Base-by-base conservation (phyloP, 2,329 filamentous ascomycete species). In the Verticillium isaacii region DNA sequence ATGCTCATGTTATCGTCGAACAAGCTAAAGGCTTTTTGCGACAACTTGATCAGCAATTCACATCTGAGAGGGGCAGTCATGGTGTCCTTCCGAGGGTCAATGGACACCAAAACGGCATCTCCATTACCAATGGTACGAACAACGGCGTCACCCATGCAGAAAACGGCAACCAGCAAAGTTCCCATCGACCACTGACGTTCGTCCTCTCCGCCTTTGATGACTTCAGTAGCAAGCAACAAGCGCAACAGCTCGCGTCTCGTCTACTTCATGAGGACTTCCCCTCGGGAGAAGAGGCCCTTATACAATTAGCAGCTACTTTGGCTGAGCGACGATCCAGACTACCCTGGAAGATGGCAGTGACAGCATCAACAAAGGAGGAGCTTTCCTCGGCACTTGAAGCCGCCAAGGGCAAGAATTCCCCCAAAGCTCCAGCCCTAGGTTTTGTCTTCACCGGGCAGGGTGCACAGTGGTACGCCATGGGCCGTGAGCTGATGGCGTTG, bases 361-460 rank as follows among this genome's bases (percentile, higher is more conserved):
- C 32, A 19, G 56, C 56, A 9, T 39, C 32, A 36, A 25, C 56
- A 12, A 39, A 36, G 34, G 34, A 36, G 34, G 34, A 36, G 11
- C 34, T 36, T 9, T 36, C 34, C 34, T 36, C 34, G 34, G 34
- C 34, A 36, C 34, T 36, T 23, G 62, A 54, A 1, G 39, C 8
- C 15, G 37, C 55, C 37, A 32, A 60, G 36, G 37, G 32, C 3
- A 45, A 54, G 17, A n/a, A 32, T 41, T 45, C 15, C 3, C 11
- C 36, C 19, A 54, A 56, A 6, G 25, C 39, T n/a, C 45, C 17
- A 34, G 12, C 7, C 17, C 6, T 66, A 11, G 61, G 59, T 25
- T 67, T 66, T n/a, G 60, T 66, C 25, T 67, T 67, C 45, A 67
- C 61, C 3, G 66, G 66, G 2, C 66, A 67, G 52, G 66, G 65